Base-by-base conservation (phyloP, 1,284 basidiomycete species). In the Cryptococcus floricola region DNA sequence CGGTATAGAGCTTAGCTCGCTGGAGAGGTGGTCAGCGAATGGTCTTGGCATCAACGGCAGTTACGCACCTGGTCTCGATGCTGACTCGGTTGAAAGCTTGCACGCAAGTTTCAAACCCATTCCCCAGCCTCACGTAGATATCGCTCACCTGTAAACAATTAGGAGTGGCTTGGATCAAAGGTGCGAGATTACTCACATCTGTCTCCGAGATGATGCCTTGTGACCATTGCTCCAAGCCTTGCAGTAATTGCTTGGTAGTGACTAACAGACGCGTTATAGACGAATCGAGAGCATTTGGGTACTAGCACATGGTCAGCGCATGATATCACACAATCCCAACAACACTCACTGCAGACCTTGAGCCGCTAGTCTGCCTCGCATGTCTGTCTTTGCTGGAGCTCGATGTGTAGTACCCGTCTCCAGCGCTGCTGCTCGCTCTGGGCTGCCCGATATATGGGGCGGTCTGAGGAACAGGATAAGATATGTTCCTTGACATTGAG, bases 21-120 rank as follows among this genome's bases (percentile, higher is more conserved):
- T 96, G 51, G 3, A n/a, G 37, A 16, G 27, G 10, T 12, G 13
- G 31, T 50, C 34, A 50, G 48, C 25, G 38, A 5, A 7, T 1
- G 7, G 38, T 10, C 14, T n/a, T 16, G 46, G 34, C 48, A 19
- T 39, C 12, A 12, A n/a, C 9, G 18, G 25, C 27, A 39, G 16
- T 18, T 16, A 38, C 31, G 43, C 16, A 37, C 27, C 14, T 9
- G 12, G 23, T 83, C 89, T 78, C 75, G 65, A 98, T 96, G 53
- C 87, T 86, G 63, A 87, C 92, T 23, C 83, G 81, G 10, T 83
- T 82, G 75, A 98, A 98, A 1, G 94, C 91, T 52, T 87, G 83
- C 39, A 94, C 90, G 27, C 93, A 93, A 18, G 86, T 84, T 73
- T 97, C 97, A 80, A 98, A 98, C 70, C 97, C 94, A 76, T 98